Base-by-base conservation (phyloP, 257 asterid genomes). In the Solanum sitiens region DNA sequence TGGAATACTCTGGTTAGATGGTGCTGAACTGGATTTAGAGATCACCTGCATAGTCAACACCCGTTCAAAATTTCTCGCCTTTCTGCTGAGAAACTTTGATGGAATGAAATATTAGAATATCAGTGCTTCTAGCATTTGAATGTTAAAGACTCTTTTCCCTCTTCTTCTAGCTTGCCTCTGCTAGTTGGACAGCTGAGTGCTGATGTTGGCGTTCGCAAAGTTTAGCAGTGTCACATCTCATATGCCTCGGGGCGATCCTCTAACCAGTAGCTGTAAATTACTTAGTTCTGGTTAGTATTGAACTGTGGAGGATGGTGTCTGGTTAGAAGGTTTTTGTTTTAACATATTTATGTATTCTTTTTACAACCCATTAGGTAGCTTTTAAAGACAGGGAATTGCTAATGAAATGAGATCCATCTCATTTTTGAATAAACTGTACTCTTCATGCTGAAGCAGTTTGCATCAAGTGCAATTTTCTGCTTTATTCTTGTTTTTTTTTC, bases 261-360 rank as follows among this genome's bases (percentile, higher is more conserved):
- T 27, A 33, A 56, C 71, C 84, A 4, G 30, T 80, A 80, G 70
- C 47, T 91, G 94, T 93, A 93, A 87, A 91, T 86, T 91, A 83
- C 63, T 86, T 61, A 87, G 59, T 87, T 79, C 39, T 70, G 74
- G 67, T 6, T 86, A 76, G 90, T 13, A 45, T 68, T 75, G 39
- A 82, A 70, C 70, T 50, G 45, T 82, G 70, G 86, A 50, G 47
- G 71, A 82, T 50, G 86, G 45, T 32, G 70, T 11, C 30, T 82
- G 44, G 71, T 50, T 50, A 30, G 71, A 32, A 82, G 32, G 32
- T 82, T 82, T 70, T 82, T 82, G 86, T 50, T 76, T 82, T 32
- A 30, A 82, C 86, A 82, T 82, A 82, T 32, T 82, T 82, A 63
- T 59, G 76, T 63, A 35, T 61, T 84, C 40, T 84, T 84, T 84